Evolutionary conservation across 192 early-diverging fungal genomes (phyloP).

Genomic region (Obelidium mucronatum): DNA sequence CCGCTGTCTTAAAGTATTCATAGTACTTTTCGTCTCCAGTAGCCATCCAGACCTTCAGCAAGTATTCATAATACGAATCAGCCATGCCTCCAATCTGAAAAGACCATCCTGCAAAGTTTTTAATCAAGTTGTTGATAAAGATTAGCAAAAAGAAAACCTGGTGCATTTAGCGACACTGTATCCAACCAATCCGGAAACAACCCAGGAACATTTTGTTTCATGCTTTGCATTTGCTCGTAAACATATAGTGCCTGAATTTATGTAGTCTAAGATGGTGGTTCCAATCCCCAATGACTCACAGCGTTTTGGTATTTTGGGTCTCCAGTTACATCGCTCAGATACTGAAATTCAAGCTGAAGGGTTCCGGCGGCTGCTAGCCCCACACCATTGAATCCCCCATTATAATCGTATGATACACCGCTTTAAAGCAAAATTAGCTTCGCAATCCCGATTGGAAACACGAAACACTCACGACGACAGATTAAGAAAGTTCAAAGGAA

Average conservation of each 20-base stretch:
- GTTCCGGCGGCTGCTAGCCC: neutral
- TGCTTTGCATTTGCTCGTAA: conserved; percentile 26
- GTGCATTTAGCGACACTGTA: neutral
- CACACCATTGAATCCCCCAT: neutral
- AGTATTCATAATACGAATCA: conserved; percentile 61
- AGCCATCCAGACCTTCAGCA: conserved; percentile 55
- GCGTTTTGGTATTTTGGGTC: conserved; percentile 17
- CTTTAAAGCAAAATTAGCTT: neutral
- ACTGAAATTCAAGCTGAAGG: neutral
- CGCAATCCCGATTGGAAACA: neutral
- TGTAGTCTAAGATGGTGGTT: too few relatives aligned
- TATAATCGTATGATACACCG: conserved; percentile 9
- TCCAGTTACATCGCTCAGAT: conserved; percentile 11
- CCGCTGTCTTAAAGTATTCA: neutral
- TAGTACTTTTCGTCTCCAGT: conserved; percentile 46
- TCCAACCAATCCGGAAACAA: conserved; percentile 24
- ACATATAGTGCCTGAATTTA: conserved; percentile 23
- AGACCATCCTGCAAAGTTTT: conserved; percentile 3
- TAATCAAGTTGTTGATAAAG: neutral
- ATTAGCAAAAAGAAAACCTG: neutral
- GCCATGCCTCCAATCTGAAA: conserved; percentile 52
- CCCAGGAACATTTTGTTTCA: conserved; percentile 14
- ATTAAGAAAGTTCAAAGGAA: conserved; percentile 72
- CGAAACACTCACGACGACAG: conserved; percentile 34
- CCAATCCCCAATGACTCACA: too few relatives aligned